A percentile compares a stretch with the other conserved stretches of the same genome.
These are phyloP conservation scores for Colletotrichum abscissum DNA, from an alignment of 2,329 filamentous ascomycete species.

Conservation along the genomic window DNA sequence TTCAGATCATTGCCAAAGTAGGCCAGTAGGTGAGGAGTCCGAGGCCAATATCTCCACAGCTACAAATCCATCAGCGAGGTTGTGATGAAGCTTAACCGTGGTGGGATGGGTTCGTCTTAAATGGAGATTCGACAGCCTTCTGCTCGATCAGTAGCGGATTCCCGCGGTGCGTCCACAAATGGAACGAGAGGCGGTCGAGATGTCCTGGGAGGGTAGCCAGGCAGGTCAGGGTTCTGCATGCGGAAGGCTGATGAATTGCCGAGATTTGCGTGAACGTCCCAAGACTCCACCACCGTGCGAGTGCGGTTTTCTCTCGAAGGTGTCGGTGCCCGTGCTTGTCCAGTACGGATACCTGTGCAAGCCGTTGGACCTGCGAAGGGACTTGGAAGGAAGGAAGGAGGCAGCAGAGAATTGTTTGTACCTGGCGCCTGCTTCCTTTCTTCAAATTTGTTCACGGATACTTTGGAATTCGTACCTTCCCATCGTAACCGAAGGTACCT, in stretches of 20 bases:
- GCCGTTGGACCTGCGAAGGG: not conserved
- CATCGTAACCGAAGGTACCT: too few species aligned
- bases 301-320: not conserved
- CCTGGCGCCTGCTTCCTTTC: not conserved
- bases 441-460: not conserved
- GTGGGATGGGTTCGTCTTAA: constrained; percentile 24
- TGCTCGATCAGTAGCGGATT: constrained; percentile 4
- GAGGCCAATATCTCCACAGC: not conserved
- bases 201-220: constrained; percentile 6
- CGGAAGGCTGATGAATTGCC: constrained; percentile 34
- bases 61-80: constrained; percentile 12
- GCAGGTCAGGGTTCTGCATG: constrained; percentile 23
- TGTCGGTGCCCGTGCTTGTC: not conserved
- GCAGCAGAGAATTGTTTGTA: too few species aligned
- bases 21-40: not conserved
- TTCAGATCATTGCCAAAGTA: not conserved
- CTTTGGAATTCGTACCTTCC: too few species aligned
- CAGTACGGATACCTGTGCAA: not conserved
- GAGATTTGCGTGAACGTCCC: constrained; percentile 19
- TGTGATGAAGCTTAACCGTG: constrained; percentile 21
- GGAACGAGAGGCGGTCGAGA: not conserved
- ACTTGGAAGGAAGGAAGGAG: too few species aligned
- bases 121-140: not conserved
- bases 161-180: constrained; percentile 5
- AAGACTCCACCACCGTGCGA: constrained; percentile 3